Evolutionary conservation across 1,139 yeast species (phyloP).

Genomic region (Nakaseomyces kungkrabaensis): DNA sequence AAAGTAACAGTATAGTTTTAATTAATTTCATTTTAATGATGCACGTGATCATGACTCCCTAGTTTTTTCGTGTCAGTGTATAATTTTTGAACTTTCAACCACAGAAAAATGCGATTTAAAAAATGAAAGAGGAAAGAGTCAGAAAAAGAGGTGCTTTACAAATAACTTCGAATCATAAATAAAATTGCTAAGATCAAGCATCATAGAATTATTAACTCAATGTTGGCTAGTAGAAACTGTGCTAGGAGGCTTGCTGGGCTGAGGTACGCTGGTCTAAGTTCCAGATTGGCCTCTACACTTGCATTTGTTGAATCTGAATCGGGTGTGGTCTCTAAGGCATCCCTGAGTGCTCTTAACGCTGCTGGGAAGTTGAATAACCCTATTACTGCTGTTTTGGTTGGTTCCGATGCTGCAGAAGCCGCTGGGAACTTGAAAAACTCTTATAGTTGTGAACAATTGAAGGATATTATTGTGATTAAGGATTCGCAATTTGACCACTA

Average conservation of each 20-base stretch:
- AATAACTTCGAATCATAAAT: too few relatives aligned
- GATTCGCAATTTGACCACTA: constrained; percentile 44
- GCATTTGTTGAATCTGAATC: constrained; percentile 58
- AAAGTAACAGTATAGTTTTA: too few relatives aligned
- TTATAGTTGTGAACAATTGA: constrained; percentile 29
- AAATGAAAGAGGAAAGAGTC: too few relatives aligned
- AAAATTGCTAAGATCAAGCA: too few relatives aligned
- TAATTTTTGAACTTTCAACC: too few relatives aligned
- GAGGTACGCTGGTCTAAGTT: not conserved
- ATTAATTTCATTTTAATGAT: too few relatives aligned
- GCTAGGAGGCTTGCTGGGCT: not conserved
- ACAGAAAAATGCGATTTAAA: too few relatives aligned
- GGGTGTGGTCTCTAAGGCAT: constrained; percentile 51
- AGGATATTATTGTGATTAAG: constrained; percentile 43
- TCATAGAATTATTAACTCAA: not conserved
- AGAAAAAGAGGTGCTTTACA: too few relatives aligned
- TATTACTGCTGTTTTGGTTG: constrained; percentile 50
- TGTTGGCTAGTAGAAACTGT: not conserved
- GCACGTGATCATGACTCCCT: too few relatives aligned
- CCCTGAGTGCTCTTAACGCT: constrained; percentile 57
- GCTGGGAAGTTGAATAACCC: constrained; percentile 59
- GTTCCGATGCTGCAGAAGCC: constrained; percentile 41
- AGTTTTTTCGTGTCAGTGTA: too few relatives aligned
- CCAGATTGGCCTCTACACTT: constrained; percentile 42
- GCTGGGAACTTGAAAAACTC: constrained; percentile 32